Evolutionary conservation across 768 basidiomycete species (phyloP), one percentile per base, ranked within the genome.

Genomic region (Dendrothele bispora): DNA sequence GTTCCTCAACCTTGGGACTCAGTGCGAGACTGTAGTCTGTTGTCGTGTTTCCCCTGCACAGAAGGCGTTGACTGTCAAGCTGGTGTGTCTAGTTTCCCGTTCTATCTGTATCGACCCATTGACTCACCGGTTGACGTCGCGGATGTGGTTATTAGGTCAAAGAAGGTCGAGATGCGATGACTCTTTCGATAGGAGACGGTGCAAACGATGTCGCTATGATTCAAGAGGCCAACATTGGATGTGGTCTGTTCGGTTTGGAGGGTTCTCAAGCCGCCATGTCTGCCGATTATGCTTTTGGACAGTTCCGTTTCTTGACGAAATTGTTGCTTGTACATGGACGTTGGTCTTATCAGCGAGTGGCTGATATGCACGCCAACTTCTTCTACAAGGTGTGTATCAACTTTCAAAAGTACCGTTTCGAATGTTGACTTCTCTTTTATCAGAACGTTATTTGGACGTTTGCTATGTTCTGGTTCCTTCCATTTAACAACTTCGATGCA

Each of bases 121-220:
- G 56, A 30, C 12, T 27, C 34, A 22, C 24, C 3, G 38, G 10
- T 14, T 35, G 7, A 32, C 18, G n/a, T n/a, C n/a, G n/a, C n/a
- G n/a, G n/a, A 29, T 39, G 18, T 14, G 7, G 53, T 12, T 10
- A 51, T 5, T 51, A 91, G 91, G 91, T 98, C 64, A 98, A 98
- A 59, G 93, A 98, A 56, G 95, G 95, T 8, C 82, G 88, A 39
- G 86, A 91, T 41, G 94, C 94, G 0, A 97, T 98, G 95, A 95
- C 95, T 2, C 66, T 98, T 24, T 90, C 95, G 0, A 98, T 99
- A 45, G 95, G 95, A 8, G 95, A 98, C 58, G 93, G 92, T 46
- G 95, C 95, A 14, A 98, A 98, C 61, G 95, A 98, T 61, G 95
- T 98, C 20, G 94, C 95, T 5, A 98, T 98, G 95, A 98, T 98